Conservation (phyloP, 768 basidiomycete species). For the Agaricus sinodeliciosus region DNA sequence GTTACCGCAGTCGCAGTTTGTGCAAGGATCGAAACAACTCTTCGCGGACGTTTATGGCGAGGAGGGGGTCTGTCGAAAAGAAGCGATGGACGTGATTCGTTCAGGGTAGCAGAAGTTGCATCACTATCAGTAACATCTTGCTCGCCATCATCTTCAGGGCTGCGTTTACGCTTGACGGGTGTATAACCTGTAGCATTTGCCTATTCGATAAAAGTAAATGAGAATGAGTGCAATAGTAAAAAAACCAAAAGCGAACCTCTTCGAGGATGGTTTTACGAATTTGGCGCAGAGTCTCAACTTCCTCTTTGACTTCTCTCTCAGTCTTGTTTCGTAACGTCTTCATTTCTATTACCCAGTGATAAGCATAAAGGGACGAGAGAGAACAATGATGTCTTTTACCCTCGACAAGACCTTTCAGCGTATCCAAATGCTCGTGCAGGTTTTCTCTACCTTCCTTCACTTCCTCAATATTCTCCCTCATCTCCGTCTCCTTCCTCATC, state of each 20-base stretch:
- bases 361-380: background rate
- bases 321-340: slow-evolving; percentile 33
- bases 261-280: slow-evolving; percentile 1
- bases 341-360: slow-evolving; percentile 32
- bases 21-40: slow-evolving; percentile 35
- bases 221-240: background rate
- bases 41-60: slow-evolving; percentile 40
- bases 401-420: slow-evolving; percentile 31
- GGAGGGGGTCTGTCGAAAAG: slow-evolving; percentile 21
- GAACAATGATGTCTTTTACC: slow-evolving; percentile 23
- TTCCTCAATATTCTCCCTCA: slow-evolving; percentile 19
- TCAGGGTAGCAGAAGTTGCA: background rate
- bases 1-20: slow-evolving; percentile 59
- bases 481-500: slow-evolving; percentile 1
- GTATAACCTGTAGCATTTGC: slow-evolving; percentile 14
- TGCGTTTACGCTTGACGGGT: slow-evolving; percentile 52
- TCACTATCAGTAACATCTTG: background rate
- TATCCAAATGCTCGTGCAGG: slow-evolving; percentile 21
- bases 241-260: slow-evolving; percentile 24
- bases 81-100: slow-evolving; percentile 1
- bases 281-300: slow-evolving; percentile 33
- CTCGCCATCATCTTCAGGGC: background rate
- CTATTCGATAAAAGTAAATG: background rate
- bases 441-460: slow-evolving; percentile 13
- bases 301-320: slow-evolving; percentile 38